Base-by-base conservation (phyloP, 768 basidiomycete genomes). In the Gymnopilus dilepis region DNA sequence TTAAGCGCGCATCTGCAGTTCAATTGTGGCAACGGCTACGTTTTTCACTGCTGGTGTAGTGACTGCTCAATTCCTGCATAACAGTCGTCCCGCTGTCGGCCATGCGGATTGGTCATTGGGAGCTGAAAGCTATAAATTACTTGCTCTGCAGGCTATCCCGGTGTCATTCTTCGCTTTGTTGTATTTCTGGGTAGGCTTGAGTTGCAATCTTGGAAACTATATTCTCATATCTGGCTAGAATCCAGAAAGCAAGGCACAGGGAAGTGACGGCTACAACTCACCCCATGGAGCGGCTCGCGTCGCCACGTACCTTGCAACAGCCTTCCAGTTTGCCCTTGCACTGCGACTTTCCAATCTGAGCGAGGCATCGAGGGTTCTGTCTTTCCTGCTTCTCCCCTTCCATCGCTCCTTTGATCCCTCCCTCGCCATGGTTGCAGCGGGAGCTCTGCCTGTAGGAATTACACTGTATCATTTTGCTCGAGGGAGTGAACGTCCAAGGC, bases 391-490 rank as follows among this genome's bases (percentile, higher is more conserved):
- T 30, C 76, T 86, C 22, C 84, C 85, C 6, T 73, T 79, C 47
- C 78, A 80, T 59, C 62, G 65, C 13, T 78, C 80, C 22, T 88
- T 86, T 69, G 85, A 89, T 62, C 81, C 84, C 3, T 85, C 86
- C 0, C 77, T 89, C 42, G 77, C 74, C 21, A 84, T 81, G 65
- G 76, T 87, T 37, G 85, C 86, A 8, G 68, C 74, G 3, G 82
- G 84, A 33, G 85, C 82, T 1, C 64, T 87, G n/a, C 82, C 84
- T 2, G 66, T 81, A 5, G 72, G 78, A 6, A 72, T 78, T n/a
- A 7, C 76, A 9, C 73, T 85, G 9, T 86, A 85, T 65, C 77
- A 70, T 19, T 76, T 71, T 55, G 78, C 74, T 22, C 76, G 78
- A 34, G 76, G 79, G 33, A 65, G 71, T 19, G 75, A 77, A 52